phyloP scores from a whole-genome alignment of 1,284 basidiomycete species.

The Papiliotrema laurentii region DNA sequence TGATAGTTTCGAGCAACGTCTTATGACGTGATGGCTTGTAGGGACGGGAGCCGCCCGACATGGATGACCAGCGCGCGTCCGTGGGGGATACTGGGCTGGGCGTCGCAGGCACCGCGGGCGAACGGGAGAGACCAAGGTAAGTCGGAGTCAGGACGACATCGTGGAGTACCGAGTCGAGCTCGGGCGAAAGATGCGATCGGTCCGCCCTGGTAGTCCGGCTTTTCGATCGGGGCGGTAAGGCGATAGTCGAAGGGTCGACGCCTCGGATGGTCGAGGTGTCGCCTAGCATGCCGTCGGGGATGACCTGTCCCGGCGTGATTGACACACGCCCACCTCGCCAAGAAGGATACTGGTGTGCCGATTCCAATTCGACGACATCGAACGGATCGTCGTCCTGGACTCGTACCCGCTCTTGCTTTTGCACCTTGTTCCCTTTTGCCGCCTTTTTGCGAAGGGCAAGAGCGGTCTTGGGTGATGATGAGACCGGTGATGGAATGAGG shows the following conservation, averaged over 20 bases:
- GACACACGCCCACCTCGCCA: slow-evolving; percentile 35
- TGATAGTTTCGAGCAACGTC: slow-evolving; percentile 18
- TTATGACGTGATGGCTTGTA: slow-evolving; percentile 5
- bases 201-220: background rate
- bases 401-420: background rate
- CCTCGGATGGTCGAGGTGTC: slow-evolving; percentile 3
- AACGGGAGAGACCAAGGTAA: slow-evolving; percentile 22
- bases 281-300: slow-evolving; percentile 17
- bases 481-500: background rate
- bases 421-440: slow-evolving; percentile 3
- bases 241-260: background rate
- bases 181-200: slow-evolving; percentile 4
- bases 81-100: slow-evolving; percentile 10
- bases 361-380: slow-evolving; percentile 26
- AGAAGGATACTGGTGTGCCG: slow-evolving; percentile 28
- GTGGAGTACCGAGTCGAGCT: slow-evolving; percentile 35
- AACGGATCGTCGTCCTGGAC: slow-evolving; percentile 19
- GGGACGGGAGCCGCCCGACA: too few species aligned
- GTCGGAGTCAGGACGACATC: slow-evolving; percentile 37
- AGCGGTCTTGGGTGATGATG: too few species aligned
- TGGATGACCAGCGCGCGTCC: background rate
- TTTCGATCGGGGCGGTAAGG: background rate
- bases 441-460: background rate
- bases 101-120: too few species aligned
- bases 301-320: slow-evolving; percentile 27